phyloP scores from a whole-genome alignment of 768 basidiomycete genomes.

The Hygrocybe punicea region DNA sequence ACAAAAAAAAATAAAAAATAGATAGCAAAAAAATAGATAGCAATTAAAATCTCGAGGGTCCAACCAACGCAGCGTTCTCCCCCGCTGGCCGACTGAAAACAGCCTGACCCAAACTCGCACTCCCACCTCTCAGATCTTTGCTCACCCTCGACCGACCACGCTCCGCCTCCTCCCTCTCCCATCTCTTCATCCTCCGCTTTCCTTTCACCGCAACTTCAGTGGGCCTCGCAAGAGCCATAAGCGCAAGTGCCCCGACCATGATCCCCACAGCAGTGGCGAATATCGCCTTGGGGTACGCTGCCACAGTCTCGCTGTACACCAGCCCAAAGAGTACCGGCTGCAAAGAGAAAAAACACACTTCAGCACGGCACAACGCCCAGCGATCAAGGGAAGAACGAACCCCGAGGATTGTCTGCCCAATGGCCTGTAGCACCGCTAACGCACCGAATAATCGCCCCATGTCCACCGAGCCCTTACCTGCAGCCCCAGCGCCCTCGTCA shows the following conservation, averaged over 20 bases:
- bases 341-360: background rate
- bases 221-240: slow-evolving; percentile 41
- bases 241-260: slow-evolving; percentile 37
- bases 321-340: slow-evolving; percentile 71
- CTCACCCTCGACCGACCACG: slow-evolving; percentile 47
- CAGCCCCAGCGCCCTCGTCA: slow-evolving; percentile 6
- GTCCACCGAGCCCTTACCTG: slow-evolving; percentile 24
- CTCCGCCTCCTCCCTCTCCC: slow-evolving; percentile 28
- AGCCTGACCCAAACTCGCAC: background rate
- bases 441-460: slow-evolving; percentile 68
- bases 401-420: slow-evolving; percentile 63
- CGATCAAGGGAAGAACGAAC: slow-evolving; percentile 26
- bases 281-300: slow-evolving; percentile 64
- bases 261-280: slow-evolving; percentile 58
- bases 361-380: background rate
- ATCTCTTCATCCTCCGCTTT: slow-evolving; percentile 20
- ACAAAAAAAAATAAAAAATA: no score
- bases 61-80: background rate
- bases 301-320: slow-evolving; percentile 68
- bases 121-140: slow-evolving; percentile 36
- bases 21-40: no score
- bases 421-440: slow-evolving; percentile 65
- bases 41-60: background rate
- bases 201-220: slow-evolving; percentile 6
- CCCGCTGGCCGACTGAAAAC: no score